Percentiles rank a stretch among this genome's conserved stretches.
Evolutionary conservation across 495 filamentous ascomycete species (phyloP).

Genomic region (Annulohypoxylon nitens): DNA sequence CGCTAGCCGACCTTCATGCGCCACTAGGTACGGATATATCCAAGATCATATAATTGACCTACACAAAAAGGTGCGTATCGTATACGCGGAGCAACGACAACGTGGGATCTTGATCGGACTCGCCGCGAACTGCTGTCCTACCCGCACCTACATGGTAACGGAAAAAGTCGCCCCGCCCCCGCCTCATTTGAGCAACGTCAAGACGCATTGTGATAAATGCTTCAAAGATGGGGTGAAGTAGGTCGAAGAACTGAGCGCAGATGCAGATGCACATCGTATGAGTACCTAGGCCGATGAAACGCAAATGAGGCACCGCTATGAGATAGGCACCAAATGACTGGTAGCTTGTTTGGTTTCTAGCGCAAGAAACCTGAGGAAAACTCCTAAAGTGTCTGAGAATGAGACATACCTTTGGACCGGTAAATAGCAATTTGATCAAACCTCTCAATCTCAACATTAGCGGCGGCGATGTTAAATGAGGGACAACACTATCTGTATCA

Average conservation of each 20-base stretch:
- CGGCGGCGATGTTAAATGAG: no score
- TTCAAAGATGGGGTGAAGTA: neutral
- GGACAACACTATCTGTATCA: no score
- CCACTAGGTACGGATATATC: neutral
- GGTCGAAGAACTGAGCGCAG: neutral
- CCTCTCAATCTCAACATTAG: no score
- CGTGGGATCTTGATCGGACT: slow-evolving; percentile 7
- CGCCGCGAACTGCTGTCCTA: slow-evolving; percentile 8
- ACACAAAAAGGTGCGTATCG: neutral
- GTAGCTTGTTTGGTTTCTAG: neutral
- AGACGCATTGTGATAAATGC: neutral
- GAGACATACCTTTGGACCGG: neutral
- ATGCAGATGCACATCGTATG: neutral
- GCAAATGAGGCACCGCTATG: slow-evolving; percentile 2
- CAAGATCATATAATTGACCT: neutral
- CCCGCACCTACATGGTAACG: neutral
- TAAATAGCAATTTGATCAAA: neutral
- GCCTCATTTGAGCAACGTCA: neutral
- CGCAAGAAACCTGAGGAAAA: neutral
- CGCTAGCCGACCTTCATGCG: neutral
- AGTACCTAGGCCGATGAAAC: slow-evolving; percentile 8
- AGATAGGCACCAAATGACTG: neutral
- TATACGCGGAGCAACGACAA: slow-evolving; percentile 18
- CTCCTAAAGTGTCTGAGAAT: neutral
- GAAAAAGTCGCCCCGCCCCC: neutral